Evolutionary conservation across 495 filamentous ascomycete genomes (phyloP).

Genomic region (Hypoxylon intermedium): DNA sequence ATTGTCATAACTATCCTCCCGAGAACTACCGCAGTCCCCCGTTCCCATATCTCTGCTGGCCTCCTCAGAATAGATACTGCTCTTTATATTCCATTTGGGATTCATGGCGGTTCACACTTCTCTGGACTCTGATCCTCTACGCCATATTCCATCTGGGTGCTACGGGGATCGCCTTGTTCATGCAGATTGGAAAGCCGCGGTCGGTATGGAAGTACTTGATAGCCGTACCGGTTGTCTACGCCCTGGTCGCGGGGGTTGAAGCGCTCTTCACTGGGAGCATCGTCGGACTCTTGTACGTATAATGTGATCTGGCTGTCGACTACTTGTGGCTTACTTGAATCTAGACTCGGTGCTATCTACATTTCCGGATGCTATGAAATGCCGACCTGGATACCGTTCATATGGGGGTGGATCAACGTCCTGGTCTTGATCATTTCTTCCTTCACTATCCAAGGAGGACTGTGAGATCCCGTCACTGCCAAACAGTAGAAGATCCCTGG

Average conservation of each 20-base stretch:
- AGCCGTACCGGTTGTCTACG: constrained; percentile 77
- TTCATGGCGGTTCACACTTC: constrained; percentile 90
- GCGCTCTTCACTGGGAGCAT: constrained; percentile 86
- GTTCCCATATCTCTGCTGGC: constrained; percentile 77
- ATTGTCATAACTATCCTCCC: constrained; percentile 59
- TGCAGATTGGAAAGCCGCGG: constrained; percentile 65
- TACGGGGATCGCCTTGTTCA: constrained; percentile 72
- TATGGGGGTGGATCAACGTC: constrained; percentile 92
- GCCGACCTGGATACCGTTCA: constrained; percentile 96
- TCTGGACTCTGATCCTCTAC: constrained; percentile 83
- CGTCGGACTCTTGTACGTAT: constrained; percentile 85
- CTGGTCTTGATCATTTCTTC: constrained; percentile 90
- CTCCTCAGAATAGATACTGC: constrained; percentile 56
- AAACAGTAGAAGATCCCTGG: background rate
- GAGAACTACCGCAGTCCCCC: constrained; percentile 72
- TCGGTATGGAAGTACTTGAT: constrained; percentile 77
- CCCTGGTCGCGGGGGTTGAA: constrained; percentile 76
- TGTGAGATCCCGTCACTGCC: constrained; percentile 61
- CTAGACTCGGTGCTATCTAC: constrained; percentile 85
- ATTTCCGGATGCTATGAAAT: constrained; percentile 86
- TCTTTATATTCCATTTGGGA: constrained; percentile 81
- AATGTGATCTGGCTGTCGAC: background rate
- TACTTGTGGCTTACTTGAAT: constrained; percentile 29
- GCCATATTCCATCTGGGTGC: constrained; percentile 72
- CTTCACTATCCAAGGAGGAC: constrained; percentile 92